Conservation (phyloP, 2,329 filamentous ascomycete species). For the Claviceps citrina region DNA sequence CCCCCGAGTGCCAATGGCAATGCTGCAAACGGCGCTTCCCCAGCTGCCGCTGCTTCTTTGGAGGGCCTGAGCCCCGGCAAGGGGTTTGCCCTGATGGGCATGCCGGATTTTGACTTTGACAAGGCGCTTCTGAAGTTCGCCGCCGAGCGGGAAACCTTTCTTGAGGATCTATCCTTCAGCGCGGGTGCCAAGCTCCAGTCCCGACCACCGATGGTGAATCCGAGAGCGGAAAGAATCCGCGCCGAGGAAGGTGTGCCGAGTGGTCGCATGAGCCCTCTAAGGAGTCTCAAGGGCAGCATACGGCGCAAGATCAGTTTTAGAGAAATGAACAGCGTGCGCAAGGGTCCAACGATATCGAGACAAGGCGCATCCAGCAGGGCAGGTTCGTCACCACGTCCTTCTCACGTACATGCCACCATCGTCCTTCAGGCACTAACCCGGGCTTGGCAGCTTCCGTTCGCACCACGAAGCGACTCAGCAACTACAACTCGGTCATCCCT, state of each 20-base stretch:
- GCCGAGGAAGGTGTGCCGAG: constrained; percentile 48
- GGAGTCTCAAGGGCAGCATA: constrained; percentile 65
- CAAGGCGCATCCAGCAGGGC: constrained; percentile 39
- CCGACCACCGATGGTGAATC: constrained; percentile 57
- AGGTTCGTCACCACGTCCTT: constrained; percentile 23
- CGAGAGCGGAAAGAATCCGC: constrained; percentile 68
- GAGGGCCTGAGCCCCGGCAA: background rate
- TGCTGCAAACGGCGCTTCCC: constrained; percentile 14
- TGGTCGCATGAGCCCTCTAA: constrained; percentile 40
- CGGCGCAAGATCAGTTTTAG: constrained; percentile 81
- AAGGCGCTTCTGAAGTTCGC: constrained; percentile 87
- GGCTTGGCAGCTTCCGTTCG: constrained; percentile 41
- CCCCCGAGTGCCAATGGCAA: constrained; percentile 13
- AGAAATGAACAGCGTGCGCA: constrained; percentile 90
- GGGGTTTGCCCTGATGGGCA: constrained; percentile 7
- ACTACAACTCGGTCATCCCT: constrained; percentile 97
- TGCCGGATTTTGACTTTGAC: constrained; percentile 78
- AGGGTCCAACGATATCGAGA: constrained; percentile 62
- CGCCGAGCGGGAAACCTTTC: constrained; percentile 81
- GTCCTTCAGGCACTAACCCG: background rate
- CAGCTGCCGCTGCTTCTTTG: constrained; percentile 1
- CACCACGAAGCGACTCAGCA: constrained; percentile 78
- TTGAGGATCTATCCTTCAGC: constrained; percentile 80
- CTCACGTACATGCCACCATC: background rate
- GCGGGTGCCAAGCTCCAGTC: constrained; percentile 64